These are phyloP conservation scores for Aspergillus sp. DNA, from an alignment of 2,329 filamentous ascomycete genomes.

Conservation along the genomic window DNA sequence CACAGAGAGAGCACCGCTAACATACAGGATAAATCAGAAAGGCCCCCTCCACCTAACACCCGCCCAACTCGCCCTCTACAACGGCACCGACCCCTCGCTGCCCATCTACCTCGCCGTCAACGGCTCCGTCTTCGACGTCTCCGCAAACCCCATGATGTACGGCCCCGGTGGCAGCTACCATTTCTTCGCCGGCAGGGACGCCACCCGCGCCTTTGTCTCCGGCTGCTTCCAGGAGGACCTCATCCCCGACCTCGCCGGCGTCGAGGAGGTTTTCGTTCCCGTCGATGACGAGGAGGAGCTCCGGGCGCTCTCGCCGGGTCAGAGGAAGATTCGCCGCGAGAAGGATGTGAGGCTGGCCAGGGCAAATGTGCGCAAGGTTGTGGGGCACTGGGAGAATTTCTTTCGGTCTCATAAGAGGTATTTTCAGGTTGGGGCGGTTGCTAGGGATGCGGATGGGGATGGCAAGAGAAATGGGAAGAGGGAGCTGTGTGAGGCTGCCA, in stretches of 20 bases:
- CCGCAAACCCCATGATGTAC: conserved; percentile 49
- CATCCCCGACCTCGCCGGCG: conserved; percentile 73
- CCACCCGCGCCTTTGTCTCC: conserved; percentile 80
- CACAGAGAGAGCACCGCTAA: neutral
- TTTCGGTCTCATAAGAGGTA: conserved; percentile 76
- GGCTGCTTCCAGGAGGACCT: conserved; percentile 84
- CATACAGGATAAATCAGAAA: conserved; percentile 23
- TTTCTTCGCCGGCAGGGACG: conserved; percentile 79
- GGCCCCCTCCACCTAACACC: conserved; percentile 64
- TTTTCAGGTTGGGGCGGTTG: conserved; percentile 65
- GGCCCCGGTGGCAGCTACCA: conserved; percentile 79
- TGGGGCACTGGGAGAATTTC: conserved; percentile 76
- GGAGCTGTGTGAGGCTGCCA: conserved; percentile 61
- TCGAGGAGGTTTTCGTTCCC: conserved; percentile 72
- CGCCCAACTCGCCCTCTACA: conserved; percentile 61
- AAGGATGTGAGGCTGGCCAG: conserved; percentile 57
- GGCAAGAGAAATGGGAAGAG: conserved; percentile 41
- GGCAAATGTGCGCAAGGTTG: conserved; percentile 54
- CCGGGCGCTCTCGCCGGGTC: conserved; percentile 23
- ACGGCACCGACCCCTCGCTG: conserved; percentile 63
- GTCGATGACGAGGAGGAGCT: conserved; percentile 49
- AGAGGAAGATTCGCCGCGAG: conserved; percentile 46
- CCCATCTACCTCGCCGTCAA: conserved; percentile 86
- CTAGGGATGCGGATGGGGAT: conserved; percentile 32
- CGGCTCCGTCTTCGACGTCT: conserved; percentile 57